Evolutionary conservation across 805 yeast genomes (phyloP), one percentile per base, ranked within the genome.

Genomic region (Lachancea meyersii): DNA sequence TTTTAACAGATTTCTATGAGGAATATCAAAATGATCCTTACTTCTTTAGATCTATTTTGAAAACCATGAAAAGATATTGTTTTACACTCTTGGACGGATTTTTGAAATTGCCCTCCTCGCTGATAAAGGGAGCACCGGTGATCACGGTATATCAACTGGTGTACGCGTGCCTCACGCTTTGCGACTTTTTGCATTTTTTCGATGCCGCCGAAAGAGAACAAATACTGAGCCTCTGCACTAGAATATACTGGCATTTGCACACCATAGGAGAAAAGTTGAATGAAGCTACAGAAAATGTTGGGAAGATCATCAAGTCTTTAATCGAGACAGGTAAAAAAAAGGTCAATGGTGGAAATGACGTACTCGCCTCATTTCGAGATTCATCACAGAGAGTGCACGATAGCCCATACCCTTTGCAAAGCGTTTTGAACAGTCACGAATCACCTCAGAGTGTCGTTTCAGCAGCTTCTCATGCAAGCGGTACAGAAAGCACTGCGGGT

Each of bases 241-340:
- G 67, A 42, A 70, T 75, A 7, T 78, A 77, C 47, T 78, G 82
- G 82, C 78, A 75, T 48, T 57, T 78, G 47, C 76, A 73, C 46
- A 70, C 75, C 22, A 71, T 75, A 46, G 82, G 82, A 1, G 79
- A 75, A 45, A 69, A 70, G 43, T 67, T 69, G 51, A 76, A 75
- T 48, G 82, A 77, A 53, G 79, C 79, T 2, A 76, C 81, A 0
- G 79, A 74, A 44, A 75, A 79, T 4, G 77, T 78, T 30, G 80
- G 81, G 2, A 69, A 69, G 40, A 73, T 78, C 37, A 71, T 78
- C 37, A 71, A 71, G 49, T 67, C 72, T 21, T 57, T 78, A 21
- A 75, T 76, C 21, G 78, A 73, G 39, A 58, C 65, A 2, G 71
- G 75, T 7, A 64, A 60, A 43, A 56, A 54, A 30, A 46, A 54